Base-by-base conservation (phyloP, 768 basidiomycete genomes). In the Phylloporus rhodoxanthus region DNA sequence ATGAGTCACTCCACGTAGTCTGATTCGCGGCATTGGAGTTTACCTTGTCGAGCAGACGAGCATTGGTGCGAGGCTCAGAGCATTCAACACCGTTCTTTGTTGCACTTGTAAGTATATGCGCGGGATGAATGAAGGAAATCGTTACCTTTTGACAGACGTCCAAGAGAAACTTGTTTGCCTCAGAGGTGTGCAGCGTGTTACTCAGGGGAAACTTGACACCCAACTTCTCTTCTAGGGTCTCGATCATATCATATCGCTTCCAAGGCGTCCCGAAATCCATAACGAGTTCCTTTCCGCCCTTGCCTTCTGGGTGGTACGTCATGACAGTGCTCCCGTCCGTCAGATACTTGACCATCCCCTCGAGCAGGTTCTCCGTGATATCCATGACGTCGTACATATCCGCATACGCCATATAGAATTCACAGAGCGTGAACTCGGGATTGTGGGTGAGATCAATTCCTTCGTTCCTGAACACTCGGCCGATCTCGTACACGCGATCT, bases 361-460 rank as follows among this genome's bases (percentile, higher is more conserved):
- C 89, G 15, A 98, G 66, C 73, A 99, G 76, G 37, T 73, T 71
- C 70, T 99, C 96, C 14, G 96, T 99, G 50, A 98, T 77, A 36
- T 97, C 96, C 95, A 99, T 97, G 50, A 98, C 51, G 64, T 98
- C 96, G 73, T 91, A 87, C 93, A 95, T 94, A 68, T 98, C 96
- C 51, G 96, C 96, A 60, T 97, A 98, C 26, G 96, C 95, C 95
- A 99, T 98, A 66, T 98, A 99, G 72, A 99, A 98, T 73, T 99
- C 95, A 78, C 95, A 98, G 72, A 97, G 95, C 5, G 91, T 90
- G 74, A 97, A 97, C 68, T 99, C 96, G 57, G 96, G 96, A 70
- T 99, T 99, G 70, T 99, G 96, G 15, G 96, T 99, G 57, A 99
- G 73, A 72, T 99, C 96, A 63, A 99, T 99, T 26, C 94, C 90